These are phyloP conservation scores for Leishmania arabica DNA, from an alignment of 208 protist species.

Conservation along the genomic window DNA sequence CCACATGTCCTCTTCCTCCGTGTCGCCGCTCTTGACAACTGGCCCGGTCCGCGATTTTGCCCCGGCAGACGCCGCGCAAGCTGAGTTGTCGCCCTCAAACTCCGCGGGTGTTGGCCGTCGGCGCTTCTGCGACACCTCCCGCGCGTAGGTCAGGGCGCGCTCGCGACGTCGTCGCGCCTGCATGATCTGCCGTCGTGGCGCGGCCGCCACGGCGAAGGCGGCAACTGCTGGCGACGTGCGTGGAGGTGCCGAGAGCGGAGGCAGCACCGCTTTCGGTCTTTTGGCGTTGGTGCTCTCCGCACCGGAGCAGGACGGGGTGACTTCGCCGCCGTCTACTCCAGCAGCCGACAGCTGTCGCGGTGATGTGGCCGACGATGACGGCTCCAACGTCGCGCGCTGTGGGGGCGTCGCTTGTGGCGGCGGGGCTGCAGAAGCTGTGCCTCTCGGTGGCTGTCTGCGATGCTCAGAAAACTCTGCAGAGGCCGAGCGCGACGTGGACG, in stretches of 20 bases:
- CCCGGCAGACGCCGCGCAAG: not conserved
- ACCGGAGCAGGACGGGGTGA: not conserved
- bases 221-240: not conserved
- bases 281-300: not conserved
- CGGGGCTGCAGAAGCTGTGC: not conserved
- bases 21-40: conserved; percentile 5
- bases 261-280: not conserved
- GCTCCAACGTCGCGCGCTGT: not conserved
- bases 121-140: conserved; percentile 28
- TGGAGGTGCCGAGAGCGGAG: not conserved
- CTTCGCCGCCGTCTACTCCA: not conserved
- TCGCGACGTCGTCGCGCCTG: conserved; percentile 56
- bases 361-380: conserved; percentile 3
- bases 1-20: not conserved
- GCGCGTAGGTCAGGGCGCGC: conserved; percentile 64
- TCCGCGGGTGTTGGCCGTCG: not conserved
- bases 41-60: not conserved
- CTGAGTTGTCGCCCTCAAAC: too few relatives aligned
- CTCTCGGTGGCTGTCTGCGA: not conserved
- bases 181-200: conserved; percentile 30
- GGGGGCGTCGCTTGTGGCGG: not conserved
- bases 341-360: conserved; percentile 24
- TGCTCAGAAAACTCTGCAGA: not conserved
- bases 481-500: not conserved
- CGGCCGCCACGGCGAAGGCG: conserved; percentile 32